These are phyloP conservation scores for Chlamydomonas sp. DNA, from an alignment of 139 green algal species.

Conservation along the genomic window DNA sequence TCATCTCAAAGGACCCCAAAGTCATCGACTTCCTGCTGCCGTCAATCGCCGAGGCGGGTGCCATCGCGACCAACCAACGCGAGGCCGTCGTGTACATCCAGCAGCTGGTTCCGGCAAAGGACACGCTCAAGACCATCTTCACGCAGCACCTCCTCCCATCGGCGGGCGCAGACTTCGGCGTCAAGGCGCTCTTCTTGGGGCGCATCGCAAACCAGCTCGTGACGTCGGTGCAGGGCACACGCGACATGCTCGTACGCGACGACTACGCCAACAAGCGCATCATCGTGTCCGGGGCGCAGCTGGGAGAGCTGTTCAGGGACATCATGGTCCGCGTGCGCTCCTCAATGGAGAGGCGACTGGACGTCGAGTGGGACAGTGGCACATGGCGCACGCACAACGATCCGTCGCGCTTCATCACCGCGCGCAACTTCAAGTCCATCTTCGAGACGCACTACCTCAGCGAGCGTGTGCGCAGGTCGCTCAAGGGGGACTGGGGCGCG, in stretches of 20 bases:
- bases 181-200: conserved; percentile 17
- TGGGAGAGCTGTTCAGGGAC: conserved; percentile 10
- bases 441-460: conserved; percentile 29
- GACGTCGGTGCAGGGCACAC: too few relatives aligned
- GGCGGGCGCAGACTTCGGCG: background rate
- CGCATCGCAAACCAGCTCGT: too few relatives aligned
- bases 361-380: background rate
- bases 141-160: conserved; percentile 10
- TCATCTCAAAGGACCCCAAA: background rate
- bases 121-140: conserved; percentile 6
- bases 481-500: background rate
- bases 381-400: background rate
- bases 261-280: conserved; percentile 60
- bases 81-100: background rate
- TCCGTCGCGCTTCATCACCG: background rate
- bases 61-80: background rate
- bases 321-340: background rate
- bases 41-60: background rate
- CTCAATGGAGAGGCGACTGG: background rate
- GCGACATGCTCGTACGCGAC: conserved; percentile 21
- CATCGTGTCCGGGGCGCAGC: conserved; percentile 9
- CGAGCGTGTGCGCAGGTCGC: conserved; percentile 10
- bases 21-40: conserved; percentile 10
- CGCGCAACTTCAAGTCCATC: background rate
- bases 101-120: background rate